Evolutionary conservation across 352 stramenopile species (phyloP).

Genomic region (Paralagenidium karlingii): DNA sequence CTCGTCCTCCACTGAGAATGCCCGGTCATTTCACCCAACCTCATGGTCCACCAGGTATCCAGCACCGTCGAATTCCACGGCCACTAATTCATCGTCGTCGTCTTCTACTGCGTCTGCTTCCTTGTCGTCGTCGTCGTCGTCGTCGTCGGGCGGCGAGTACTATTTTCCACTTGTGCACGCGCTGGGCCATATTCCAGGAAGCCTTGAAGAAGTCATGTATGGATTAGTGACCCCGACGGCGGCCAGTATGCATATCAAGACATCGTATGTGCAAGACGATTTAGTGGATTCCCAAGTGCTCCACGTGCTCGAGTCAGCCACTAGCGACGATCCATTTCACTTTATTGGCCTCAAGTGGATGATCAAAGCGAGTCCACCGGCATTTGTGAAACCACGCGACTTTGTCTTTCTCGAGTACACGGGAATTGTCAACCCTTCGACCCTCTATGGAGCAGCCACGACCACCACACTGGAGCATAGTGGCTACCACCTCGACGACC

Average conservation of each 20-base stretch:
- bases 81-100: neutral
- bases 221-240: constrained; percentile 19
- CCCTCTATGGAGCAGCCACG: too few relatives aligned
- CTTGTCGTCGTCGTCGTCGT: too few relatives aligned
- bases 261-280: constrained; percentile 19
- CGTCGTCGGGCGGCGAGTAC: too few relatives aligned
- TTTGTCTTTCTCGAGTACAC: constrained; percentile 41
- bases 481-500: too few relatives aligned
- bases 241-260: constrained; percentile 14
- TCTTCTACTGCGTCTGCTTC: constrained; percentile 3
- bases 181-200: constrained; percentile 22
- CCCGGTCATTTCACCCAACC: too few relatives aligned
- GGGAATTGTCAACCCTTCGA: too few relatives aligned
- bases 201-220: constrained; percentile 43
- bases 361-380: constrained; percentile 3
- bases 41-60: too few relatives aligned
- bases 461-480: too few relatives aligned
- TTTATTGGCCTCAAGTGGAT: constrained; percentile 36
- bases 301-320: constrained; percentile 15
- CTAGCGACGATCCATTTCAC: constrained; percentile 22
- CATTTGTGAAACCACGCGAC: constrained; percentile 33
- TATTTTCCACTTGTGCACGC: too few relatives aligned
- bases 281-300: constrained; percentile 27
- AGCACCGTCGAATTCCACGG: neutral
- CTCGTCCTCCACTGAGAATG: too few relatives aligned